Evolutionary conservation across 768 basidiomycete genomes (phyloP).

Genomic region (Boletus reticulatus): DNA sequence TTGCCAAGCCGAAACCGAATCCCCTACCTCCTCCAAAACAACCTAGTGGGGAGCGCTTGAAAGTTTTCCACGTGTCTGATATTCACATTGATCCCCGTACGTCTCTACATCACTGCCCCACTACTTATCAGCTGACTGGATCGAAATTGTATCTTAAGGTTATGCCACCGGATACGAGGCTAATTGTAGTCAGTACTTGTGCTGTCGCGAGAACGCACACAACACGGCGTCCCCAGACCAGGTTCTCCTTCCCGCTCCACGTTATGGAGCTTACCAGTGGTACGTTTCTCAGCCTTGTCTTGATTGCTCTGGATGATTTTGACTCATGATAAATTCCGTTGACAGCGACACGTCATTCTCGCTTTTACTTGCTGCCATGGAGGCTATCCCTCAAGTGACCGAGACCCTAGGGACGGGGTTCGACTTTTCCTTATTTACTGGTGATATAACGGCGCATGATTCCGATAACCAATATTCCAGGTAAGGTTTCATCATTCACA

Average conservation of each 20-base stretch:
- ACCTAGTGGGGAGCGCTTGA: constrained; percentile 44
- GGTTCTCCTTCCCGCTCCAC: constrained; percentile 54
- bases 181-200: constrained; percentile 61
- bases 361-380: constrained; percentile 53
- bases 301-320: too few species aligned
- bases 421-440: constrained; percentile 66
- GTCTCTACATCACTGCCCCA: constrained; percentile 8
- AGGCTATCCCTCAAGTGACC: constrained; percentile 65
- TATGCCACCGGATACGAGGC: constrained; percentile 69
- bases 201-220: constrained; percentile 54
- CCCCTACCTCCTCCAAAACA: constrained; percentile 40
- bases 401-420: constrained; percentile 59
- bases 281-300: neutral
- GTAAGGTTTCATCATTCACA: constrained; percentile 27
- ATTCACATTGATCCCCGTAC: constrained; percentile 50
- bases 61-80: constrained; percentile 49
- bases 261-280: constrained; percentile 49
- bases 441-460: constrained; percentile 74
- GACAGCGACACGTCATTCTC: constrained; percentile 59
- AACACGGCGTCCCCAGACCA: constrained; percentile 48
- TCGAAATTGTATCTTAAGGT: constrained; percentile 35
- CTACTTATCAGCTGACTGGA: neutral
- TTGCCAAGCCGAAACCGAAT: constrained; percentile 50
- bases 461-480: constrained; percentile 61
- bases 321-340: neutral